phyloP scores from a whole-genome alignment of 441 rosid species.

The Arabidopsis lyrata region DNA sequence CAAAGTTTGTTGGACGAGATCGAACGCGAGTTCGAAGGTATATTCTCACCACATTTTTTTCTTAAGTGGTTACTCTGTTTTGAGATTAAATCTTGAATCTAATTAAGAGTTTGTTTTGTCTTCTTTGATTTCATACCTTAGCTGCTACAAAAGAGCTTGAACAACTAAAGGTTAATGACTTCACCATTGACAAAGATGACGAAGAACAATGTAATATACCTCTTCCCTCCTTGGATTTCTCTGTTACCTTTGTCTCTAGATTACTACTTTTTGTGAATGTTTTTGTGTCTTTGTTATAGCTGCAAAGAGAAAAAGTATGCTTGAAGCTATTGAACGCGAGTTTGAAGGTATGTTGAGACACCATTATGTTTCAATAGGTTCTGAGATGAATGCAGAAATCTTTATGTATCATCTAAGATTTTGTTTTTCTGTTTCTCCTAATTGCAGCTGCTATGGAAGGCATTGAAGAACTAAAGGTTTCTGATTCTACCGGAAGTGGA shows the following conservation, averaged over 20 bases:
- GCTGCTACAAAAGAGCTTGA: constrained; percentile 39
- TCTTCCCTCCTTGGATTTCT: not conserved
- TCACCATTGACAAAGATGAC: constrained; percentile 3
- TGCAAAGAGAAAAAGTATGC: constrained; percentile 41
- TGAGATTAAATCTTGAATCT: not conserved
- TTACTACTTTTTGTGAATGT: not conserved
- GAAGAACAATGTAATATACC: constrained; percentile 30
- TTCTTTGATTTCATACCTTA: not conserved
- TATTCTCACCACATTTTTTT: not conserved
- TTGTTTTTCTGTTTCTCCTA: constrained; percentile 2
- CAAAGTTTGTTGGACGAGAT: constrained; percentile 37
- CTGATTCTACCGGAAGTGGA: constrained; percentile 11
- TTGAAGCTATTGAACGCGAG: constrained; percentile 42
- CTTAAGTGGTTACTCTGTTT: not conserved
- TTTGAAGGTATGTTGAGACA: constrained; percentile 39
- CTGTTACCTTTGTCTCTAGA: not conserved
- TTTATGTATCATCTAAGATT: not conserved
- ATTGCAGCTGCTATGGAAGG: constrained; percentile 33
- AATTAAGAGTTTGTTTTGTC: constrained; percentile 1
- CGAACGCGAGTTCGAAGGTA: constrained; percentile 41
- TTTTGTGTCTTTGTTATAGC: constrained; percentile 30
- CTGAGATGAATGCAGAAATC: not conserved
- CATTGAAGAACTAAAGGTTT: constrained; percentile 29
- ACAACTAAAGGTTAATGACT: constrained; percentile 37
- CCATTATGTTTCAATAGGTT: constrained; percentile 1